Percentiles rank a stretch among this genome's conserved stretches.
Conservation (phyloP, 805 yeast species). For the Kuraishia capsulata region DNA sequence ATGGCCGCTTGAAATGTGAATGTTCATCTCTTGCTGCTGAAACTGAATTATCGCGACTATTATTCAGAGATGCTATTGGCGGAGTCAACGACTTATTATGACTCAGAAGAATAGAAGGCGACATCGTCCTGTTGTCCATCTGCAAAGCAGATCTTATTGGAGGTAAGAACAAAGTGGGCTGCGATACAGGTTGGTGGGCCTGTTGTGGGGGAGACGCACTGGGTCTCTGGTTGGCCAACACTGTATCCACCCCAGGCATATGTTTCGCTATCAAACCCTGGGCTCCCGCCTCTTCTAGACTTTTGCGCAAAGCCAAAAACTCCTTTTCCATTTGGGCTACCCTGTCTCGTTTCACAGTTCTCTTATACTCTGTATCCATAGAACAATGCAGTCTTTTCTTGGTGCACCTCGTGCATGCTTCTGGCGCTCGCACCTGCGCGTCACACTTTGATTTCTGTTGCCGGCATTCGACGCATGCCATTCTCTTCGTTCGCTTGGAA, state of each 20-base stretch:
- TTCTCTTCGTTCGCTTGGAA: conserved; percentile 31
- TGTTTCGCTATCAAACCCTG: conserved; percentile 4
- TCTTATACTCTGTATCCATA: conserved; percentile 70
- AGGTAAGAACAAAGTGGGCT: neutral
- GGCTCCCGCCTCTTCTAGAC: conserved; percentile 22
- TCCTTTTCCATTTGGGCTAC: conserved; percentile 79
- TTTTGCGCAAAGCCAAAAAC: conserved; percentile 56
- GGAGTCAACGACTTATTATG: neutral
- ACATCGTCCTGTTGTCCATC: neutral
- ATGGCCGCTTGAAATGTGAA: no score
- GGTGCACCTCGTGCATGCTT: conserved; percentile 74
- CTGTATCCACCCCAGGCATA: neutral
- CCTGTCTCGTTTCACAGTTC: conserved; percentile 83
- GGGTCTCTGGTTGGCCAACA: conserved; percentile 5
- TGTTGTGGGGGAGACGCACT: conserved; percentile 6
- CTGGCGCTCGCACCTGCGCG: conserved; percentile 66
- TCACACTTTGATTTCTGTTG: conserved; percentile 93
- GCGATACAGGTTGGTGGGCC: neutral
- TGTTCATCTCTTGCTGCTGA: no score
- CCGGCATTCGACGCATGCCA: conserved; percentile 94
- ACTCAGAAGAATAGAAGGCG: neutral
- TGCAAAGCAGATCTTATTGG: conserved; percentile 9
- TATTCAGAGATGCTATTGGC: neutral
- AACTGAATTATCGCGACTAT: no score
- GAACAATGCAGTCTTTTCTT: conserved; percentile 65